Percentiles rank a stretch among this genome's conserved stretches.
phyloP scores from a whole-genome alignment of 1,139 yeast genomes.

The Yamadazyma friedrichii region DNA sequence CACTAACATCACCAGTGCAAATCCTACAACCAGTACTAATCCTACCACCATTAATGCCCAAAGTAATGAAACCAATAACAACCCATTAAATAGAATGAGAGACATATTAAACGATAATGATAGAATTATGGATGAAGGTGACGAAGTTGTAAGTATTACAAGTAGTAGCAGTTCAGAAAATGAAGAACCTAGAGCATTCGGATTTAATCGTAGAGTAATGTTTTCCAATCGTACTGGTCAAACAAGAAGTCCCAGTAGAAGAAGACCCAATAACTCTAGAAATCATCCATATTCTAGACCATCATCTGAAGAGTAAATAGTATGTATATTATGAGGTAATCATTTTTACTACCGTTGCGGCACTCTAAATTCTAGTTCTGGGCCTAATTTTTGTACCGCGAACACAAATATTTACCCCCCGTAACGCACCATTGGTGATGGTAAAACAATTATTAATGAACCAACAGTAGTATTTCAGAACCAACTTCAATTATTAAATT shows the following conservation, averaged over 20 bases:
- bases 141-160: not conserved
- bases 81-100: not conserved
- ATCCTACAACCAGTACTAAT: not conserved
- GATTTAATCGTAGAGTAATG: conserved; percentile 1
- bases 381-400: too few species aligned
- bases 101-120: not conserved
- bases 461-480: too few species aligned
- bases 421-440: too few species aligned
- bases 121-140: conserved; percentile 1
- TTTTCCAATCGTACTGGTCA: not conserved
- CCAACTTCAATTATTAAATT: too few species aligned
- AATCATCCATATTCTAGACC: conserved; percentile 32
- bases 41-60: not conserved
- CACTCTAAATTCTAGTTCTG: too few species aligned
- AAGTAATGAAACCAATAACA: not conserved
- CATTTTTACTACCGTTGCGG: not conserved
- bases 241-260: conserved; percentile 16
- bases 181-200: not conserved
- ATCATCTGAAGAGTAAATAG: conserved; percentile 7
- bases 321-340: not conserved
- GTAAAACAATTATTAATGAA: too few species aligned
- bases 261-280: conserved; percentile 19
- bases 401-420: too few species aligned
- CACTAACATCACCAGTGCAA: not conserved
- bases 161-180: conserved; percentile 5